Evolutionary conservation across 371 early-diverging fungal genomes (phyloP), one percentile per base, ranked within the genome.

Genomic region (Dichotomocladium elegans): DNA sequence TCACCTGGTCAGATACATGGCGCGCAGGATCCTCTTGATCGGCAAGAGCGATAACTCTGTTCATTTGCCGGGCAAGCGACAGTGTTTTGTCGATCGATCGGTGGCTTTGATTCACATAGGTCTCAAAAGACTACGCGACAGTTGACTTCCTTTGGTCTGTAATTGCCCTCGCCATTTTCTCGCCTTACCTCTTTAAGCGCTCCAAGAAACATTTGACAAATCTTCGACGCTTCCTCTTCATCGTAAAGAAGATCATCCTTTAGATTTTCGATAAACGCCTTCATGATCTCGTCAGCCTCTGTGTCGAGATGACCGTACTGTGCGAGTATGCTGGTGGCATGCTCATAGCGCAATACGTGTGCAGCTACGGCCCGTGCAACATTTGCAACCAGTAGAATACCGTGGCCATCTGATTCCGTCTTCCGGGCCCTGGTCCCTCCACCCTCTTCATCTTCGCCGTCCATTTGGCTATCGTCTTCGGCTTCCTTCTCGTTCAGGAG

Each of bases 251-350:
- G 22, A 17, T 68, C 68, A 2, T 53, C 46, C 12, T 77, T 69
- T 29, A 80, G 61, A 29, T 70, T 69, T 14, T 66, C 47, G 9
- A 81, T 53, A 24, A 85, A 53, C 11, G 72, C 68, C 53, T 74
- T 72, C 35, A 81, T 66, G 19, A 73, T 60, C 15, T 76, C 77
- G 49, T 84, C 81, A 11, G 76, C 47, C 41, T 74, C 77, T 12
- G 37, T 29, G 2, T 71, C 75, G 29, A 72, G 55, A 1, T 55
- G 51, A 0, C 78, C 75, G 46, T 76, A 81, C 11, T 75, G 69
- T 6, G 68, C 60, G 29, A 79, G 25, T 4, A 84, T 52, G 0
- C 57, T 26, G 0, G 60, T 52, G 0, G 70, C 66, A 49, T 72
- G 64, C 1, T 53, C 48, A 40, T 70, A 71, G 22, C 72, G 70